These are phyloP conservation scores for Aspergillus biplanus DNA, from an alignment of 495 filamentous ascomycete species.

Conservation along the genomic window DNA sequence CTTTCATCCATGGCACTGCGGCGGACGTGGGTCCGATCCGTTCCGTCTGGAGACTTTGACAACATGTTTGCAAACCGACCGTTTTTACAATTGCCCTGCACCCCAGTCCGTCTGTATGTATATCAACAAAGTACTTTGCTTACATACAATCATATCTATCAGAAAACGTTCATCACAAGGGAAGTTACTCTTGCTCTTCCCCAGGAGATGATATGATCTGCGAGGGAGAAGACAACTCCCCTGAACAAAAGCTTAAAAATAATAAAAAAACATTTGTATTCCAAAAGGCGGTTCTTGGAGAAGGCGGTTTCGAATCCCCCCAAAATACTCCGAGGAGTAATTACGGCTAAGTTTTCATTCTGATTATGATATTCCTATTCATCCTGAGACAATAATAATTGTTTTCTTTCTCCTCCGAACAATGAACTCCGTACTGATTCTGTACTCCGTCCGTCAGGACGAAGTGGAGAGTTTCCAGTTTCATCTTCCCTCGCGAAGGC, in stretches of 20 bases:
- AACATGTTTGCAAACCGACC: constrained; percentile 6
- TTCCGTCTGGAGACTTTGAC: constrained; percentile 12
- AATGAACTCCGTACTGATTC: neutral
- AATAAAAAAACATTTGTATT: no score
- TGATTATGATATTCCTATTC: no score
- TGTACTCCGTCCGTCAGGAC: constrained; percentile 4
- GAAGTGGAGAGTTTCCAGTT: constrained; percentile 15
- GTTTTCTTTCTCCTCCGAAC: neutral
- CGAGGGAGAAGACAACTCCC: no score
- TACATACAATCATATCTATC: neutral
- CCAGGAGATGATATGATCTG: no score
- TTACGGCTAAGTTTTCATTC: no score
- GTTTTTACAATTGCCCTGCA: constrained; percentile 10
- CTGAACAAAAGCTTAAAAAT: no score
- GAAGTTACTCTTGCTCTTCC: no score
- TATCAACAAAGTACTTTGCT: neutral
- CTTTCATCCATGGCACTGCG: constrained; percentile 16
- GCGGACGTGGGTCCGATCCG: constrained; percentile 20
- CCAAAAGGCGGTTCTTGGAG: no score
- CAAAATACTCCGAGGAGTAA: no score
- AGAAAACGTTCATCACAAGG: no score
- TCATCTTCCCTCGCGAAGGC: constrained; percentile 4
- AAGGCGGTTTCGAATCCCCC: no score
- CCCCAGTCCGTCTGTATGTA: neutral
- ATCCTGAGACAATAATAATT: no score